Conservation (phyloP, 805 yeast species). For the Starmerella davenportii region DNA sequence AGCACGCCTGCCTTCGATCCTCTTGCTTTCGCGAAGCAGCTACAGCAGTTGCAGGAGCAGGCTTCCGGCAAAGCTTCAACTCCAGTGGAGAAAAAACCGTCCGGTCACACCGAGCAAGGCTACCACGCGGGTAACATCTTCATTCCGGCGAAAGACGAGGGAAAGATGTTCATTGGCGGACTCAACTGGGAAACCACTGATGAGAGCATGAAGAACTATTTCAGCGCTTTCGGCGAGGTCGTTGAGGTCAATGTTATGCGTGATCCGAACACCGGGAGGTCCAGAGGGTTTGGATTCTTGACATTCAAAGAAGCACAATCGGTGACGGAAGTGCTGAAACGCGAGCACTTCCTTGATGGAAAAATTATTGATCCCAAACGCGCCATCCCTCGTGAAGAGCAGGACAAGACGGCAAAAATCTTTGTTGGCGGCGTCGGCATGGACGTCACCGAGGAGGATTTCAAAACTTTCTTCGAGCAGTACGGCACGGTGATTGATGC, state of each 20-base stretch:
- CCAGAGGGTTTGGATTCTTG: slow-evolving; percentile 88
- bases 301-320: slow-evolving; percentile 67
- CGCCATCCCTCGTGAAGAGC: slow-evolving; percentile 94
- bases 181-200: slow-evolving; percentile 96
- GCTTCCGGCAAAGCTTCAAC: not conserved
- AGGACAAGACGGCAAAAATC: slow-evolving; percentile 88
- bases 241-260: slow-evolving; percentile 83
- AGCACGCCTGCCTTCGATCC: slow-evolving; percentile 15
- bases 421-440: slow-evolving; percentile 95
- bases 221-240: slow-evolving; percentile 76
- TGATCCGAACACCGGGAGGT: slow-evolving; percentile 67
- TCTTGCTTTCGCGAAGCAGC: slow-evolving; percentile 15
- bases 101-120: slow-evolving; percentile 14
- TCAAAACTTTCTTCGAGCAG: slow-evolving; percentile 66
- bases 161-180: slow-evolving; percentile 92
- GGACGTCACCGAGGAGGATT: slow-evolving; percentile 80
- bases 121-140: slow-evolving; percentile 28
- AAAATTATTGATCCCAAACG: slow-evolving; percentile 93
- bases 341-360: slow-evolving; percentile 83
- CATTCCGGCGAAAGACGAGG: slow-evolving; percentile 46
- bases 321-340: slow-evolving; percentile 70
- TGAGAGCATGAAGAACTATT: slow-evolving; percentile 64
- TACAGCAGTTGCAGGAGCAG: slow-evolving; percentile 17
- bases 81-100: not conserved
- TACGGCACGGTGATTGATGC: slow-evolving; percentile 89